Evolutionary conservation across 176 grass and related monocot species (phyloP).

Genomic region (Paspalum notatum): DNA sequence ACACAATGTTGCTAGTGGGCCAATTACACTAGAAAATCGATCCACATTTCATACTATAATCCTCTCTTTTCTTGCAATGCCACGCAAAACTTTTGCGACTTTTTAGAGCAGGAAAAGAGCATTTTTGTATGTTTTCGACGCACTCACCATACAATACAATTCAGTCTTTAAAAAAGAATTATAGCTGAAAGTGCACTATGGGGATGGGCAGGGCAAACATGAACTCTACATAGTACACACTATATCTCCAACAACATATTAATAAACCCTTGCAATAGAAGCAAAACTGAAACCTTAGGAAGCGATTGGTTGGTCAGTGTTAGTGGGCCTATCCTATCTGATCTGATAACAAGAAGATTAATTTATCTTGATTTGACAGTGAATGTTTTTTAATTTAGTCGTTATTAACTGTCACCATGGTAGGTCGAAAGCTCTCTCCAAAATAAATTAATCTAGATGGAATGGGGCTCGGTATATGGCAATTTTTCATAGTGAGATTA

Average conservation of each 20-base stretch:
- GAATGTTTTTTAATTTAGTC: not conserved
- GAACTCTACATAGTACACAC: not conserved
- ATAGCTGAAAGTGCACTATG: not conserved
- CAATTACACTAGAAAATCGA: too few relatives aligned
- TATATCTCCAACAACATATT: not conserved
- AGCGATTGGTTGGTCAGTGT: constrained; percentile 30
- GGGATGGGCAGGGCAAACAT: not conserved
- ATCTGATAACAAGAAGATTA: not conserved
- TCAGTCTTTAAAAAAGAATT: not conserved
- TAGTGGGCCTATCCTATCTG: constrained; percentile 10
- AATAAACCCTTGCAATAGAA: constrained; percentile 17
- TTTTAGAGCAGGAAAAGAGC: not conserved
- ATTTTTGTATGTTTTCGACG: too few relatives aligned
- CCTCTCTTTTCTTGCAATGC: not conserved
- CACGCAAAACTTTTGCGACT: not conserved
- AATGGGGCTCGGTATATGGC: not conserved
- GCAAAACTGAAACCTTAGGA: constrained; percentile 13
- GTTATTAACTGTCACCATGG: not conserved
- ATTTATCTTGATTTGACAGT: not conserved
- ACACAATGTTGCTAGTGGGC: too few relatives aligned
- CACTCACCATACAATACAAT: too few relatives aligned
- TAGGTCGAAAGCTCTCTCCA: not conserved
- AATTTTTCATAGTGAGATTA: too few relatives aligned
- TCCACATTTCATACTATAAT: not conserved
- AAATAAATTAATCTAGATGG: not conserved